Evolutionary conservation across 1,139 yeast genomes (phyloP), one percentile per base, ranked within the genome.

Genomic region (Hansenula anomala): DNA sequence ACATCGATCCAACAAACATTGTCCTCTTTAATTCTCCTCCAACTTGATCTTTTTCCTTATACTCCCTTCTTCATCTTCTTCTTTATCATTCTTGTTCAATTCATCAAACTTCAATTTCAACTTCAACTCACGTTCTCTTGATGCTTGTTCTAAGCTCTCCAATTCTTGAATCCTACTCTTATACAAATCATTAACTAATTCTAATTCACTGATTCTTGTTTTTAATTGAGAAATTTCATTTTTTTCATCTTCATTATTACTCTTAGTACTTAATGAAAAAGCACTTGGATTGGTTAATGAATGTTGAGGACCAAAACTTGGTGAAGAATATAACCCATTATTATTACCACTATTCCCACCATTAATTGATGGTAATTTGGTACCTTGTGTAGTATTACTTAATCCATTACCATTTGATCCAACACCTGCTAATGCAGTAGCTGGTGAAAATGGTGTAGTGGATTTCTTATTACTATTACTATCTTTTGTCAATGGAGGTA

Each of bases 141-240:
- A 71, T 19, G 80, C 80, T 37, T 69, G 70, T 53, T 84, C 92
- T 66, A 75, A 66, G 22, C 78, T 77, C 59, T 90, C 96, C 46
- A 90, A 68, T 56, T 90, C 96, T 62, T 75, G 69, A 37, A 90
- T 86, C 50, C 95, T 75, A 5, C 92, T 77, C 49, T 87, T 74
- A 65, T 86, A 85, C 45, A 90, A 67, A 56, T 89, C 97, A 54
- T 88, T 89, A 30, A 90, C 95, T 34, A 90, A 69, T 59, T 90
- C 97, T 43, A 90, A 70, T 58, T 90, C 97, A n/a, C 87, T 78
- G 18, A 89, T 86, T 42, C 95, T 69, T 0, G 95, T 85, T 46
- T 78, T 75, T 44, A 88, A 66, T 33, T 69, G 66, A 16, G 78
- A 76, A 17, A 71, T 63, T 48, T 74, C 80, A 48, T 20, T 20